These are phyloP conservation scores for Tetrastigma voinierianum DNA, from an alignment of 164 flowering plant species.

Conservation along the genomic window DNA sequence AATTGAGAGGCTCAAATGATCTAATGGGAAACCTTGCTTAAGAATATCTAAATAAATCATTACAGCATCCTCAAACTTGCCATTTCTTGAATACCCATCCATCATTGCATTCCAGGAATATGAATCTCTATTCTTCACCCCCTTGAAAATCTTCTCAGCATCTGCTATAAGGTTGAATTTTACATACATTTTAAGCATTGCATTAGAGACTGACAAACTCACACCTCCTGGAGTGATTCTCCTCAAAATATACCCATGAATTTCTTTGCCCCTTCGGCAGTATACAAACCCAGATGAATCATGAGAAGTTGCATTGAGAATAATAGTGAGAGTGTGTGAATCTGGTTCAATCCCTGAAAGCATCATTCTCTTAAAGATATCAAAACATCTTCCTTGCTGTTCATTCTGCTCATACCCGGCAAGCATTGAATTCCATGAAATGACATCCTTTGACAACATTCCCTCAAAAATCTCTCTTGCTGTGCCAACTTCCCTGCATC, in stretches of 20 bases:
- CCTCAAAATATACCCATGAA: constrained; percentile 35
- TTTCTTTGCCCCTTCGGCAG: constrained; percentile 16
- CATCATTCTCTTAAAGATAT: constrained; percentile 24
- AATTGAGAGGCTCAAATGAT: constrained; percentile 31
- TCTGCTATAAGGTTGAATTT: constrained; percentile 15
- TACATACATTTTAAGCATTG: constrained; percentile 31
- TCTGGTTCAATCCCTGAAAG: constrained; percentile 27
- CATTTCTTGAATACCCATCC: constrained; percentile 37
- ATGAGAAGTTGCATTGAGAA: constrained; percentile 24
- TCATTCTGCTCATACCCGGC: constrained; percentile 30
- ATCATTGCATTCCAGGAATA: constrained; percentile 40
- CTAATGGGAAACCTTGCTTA: constrained; percentile 15
- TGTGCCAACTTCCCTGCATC: constrained; percentile 21
- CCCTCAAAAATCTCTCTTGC: constrained; percentile 25
- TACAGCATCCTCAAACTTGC: constrained; percentile 9
- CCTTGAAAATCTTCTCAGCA: constrained; percentile 27
- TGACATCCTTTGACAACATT: constrained; percentile 18
- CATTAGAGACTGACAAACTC: constrained; percentile 19
- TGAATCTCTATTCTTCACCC: constrained; percentile 22
- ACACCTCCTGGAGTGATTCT: not conserved
- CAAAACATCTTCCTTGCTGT: constrained; percentile 19
- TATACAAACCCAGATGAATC: constrained; percentile 8
- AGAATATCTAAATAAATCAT: constrained; percentile 24
- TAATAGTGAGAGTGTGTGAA: constrained; percentile 24
- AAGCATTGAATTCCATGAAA: constrained; percentile 40